A percentile compares a stretch with the other conserved stretches of the same genome.
These are phyloP conservation scores for Paraphaeosphaeria minitans DNA, from an alignment of 2,329 filamentous ascomycete species.

Conservation along the genomic window DNA sequence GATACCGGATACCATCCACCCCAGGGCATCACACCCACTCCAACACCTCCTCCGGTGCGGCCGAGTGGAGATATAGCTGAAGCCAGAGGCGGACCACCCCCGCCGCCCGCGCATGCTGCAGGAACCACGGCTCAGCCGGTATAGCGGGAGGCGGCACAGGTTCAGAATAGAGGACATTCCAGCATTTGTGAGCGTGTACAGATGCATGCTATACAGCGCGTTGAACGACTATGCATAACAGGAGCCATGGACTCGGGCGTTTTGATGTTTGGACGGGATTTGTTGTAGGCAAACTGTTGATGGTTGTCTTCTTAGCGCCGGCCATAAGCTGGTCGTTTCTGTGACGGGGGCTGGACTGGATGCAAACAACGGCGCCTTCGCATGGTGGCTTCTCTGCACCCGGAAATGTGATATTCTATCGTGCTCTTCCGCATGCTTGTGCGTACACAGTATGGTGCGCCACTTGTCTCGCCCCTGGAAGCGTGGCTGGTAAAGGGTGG, in stretches of 20 bases:
- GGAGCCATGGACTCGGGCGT: conserved; percentile 5
- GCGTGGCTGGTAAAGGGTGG: conserved; percentile 5
- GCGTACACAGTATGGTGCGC: background rate
- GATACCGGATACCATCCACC: conserved; percentile 45
- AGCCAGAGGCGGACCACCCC: conserved; percentile 26
- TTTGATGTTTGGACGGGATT: background rate
- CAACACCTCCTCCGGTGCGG: conserved; percentile 38
- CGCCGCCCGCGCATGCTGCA: conserved; percentile 34
- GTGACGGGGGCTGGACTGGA: background rate
- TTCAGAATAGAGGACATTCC: background rate
- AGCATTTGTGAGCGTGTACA: background rate
- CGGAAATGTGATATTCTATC: conserved; percentile 11
- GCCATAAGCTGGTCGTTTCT: background rate
- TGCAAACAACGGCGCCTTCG: conserved; percentile 16
- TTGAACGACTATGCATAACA: background rate
- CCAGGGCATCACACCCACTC: conserved; percentile 34
- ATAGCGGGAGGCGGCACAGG: conserved; percentile 12
- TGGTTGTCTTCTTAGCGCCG: conserved; percentile 6
- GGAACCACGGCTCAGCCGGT: conserved; percentile 38
- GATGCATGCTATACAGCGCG: background rate
- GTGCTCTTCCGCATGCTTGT: conserved; percentile 7
- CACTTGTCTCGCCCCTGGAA: conserved; percentile 1
- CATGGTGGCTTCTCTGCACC: conserved; percentile 16
- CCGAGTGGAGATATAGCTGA: conserved; percentile 38
- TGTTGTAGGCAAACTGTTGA: background rate